Percentiles rank a stretch among this genome's conserved stretches.
Evolutionary conservation across 345 rosid genomes (phyloP).

Genomic region (Salix udensis): DNA sequence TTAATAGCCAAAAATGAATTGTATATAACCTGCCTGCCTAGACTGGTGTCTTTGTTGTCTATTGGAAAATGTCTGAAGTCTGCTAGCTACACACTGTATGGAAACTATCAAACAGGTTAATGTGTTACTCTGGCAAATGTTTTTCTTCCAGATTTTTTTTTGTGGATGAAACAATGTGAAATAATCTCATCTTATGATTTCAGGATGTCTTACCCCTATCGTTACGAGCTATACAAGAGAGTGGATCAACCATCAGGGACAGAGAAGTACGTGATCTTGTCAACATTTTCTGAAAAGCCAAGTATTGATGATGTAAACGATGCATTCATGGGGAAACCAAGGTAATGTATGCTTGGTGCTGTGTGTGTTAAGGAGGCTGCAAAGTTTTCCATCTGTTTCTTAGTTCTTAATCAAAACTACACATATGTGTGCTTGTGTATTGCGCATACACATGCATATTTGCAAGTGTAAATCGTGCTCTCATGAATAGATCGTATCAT

Average conservation of each 20-base stretch:
- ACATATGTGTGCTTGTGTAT: background rate
- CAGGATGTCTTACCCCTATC: constrained; percentile 72
- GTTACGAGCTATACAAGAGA: constrained; percentile 71
- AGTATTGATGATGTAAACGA: constrained; percentile 62
- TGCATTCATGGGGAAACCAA: constrained; percentile 65
- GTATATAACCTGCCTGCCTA: no score
- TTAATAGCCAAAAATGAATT: no score
- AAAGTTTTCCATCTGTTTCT: background rate
- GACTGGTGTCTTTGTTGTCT: no score
- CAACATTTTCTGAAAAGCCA: constrained; percentile 57
- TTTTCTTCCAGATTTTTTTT: background rate
- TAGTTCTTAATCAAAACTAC: no score
- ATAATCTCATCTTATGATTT: background rate
- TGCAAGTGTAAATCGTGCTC: background rate
- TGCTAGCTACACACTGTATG: no score
- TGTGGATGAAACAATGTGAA: background rate
- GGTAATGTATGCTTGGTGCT: constrained; percentile 28
- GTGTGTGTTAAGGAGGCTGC: background rate
- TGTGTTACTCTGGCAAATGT: background rate
- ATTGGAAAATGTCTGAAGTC: no score
- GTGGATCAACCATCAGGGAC: constrained; percentile 46
- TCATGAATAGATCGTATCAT: background rate
- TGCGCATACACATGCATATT: background rate
- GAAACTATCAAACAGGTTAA: background rate
- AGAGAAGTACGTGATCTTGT: constrained; percentile 61